These are phyloP conservation scores for Colletotrichum horii DNA, from an alignment of 2,329 filamentous ascomycete genomes.

Conservation along the genomic window DNA sequence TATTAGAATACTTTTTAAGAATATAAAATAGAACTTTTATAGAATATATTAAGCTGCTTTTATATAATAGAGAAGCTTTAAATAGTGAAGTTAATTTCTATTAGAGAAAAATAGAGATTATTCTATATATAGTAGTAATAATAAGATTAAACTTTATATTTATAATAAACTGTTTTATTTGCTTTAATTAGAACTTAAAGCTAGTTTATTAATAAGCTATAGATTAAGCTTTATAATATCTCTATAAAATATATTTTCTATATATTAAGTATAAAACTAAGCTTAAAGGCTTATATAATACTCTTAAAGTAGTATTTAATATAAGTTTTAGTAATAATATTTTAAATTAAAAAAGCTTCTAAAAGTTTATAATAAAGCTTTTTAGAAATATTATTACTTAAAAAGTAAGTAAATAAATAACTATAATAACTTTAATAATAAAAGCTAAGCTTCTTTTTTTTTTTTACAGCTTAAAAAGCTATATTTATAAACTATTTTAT, in stretches of 20 bases:
- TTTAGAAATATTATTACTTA: not conserved
- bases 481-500: not conserved
- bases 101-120: not conserved
- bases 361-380: not conserved
- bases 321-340: not conserved
- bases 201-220: not conserved
- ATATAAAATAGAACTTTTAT: not conserved
- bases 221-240: not conserved
- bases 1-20: not conserved
- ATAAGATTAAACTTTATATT: not conserved
- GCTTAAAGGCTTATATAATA: not conserved
- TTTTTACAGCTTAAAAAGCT: not conserved
- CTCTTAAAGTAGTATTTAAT: not conserved
- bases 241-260: not conserved
- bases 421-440: not conserved
- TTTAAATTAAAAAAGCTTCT: not conserved
- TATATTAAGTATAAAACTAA: not conserved
- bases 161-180: not conserved
- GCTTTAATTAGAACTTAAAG: not conserved
- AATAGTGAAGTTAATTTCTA: not conserved
- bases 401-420: not conserved
- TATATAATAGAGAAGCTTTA: not conserved
- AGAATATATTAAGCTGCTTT: not conserved
- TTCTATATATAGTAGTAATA: not conserved
- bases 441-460: not conserved